A percentile compares a stretch with the other conserved stretches of the same genome.
Evolutionary conservation across 2,329 filamentous ascomycete genomes (phyloP).

Genomic region (Aspergillus tamarii): DNA sequence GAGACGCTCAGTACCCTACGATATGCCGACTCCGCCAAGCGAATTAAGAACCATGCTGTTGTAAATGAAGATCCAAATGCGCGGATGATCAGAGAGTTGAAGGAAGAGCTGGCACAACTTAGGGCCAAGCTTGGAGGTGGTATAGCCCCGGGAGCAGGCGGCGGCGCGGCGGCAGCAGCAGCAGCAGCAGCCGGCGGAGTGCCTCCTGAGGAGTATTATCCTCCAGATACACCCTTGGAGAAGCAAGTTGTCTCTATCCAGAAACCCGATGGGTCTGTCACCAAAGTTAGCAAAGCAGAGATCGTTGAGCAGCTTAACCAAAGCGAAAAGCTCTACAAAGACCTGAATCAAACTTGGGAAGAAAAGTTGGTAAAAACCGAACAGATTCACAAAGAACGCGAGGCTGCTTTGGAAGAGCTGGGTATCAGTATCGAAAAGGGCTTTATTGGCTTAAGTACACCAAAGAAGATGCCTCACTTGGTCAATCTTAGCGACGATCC

Average conservation of each 20-base stretch:
- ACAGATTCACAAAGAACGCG: constrained; percentile 95
- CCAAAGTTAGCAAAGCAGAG: constrained; percentile 97
- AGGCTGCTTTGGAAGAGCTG: constrained; percentile 90
- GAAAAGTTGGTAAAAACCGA: constrained; percentile 94
- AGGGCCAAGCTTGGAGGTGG: constrained; percentile 79
- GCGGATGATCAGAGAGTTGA: constrained; percentile 96
- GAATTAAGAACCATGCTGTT: constrained; percentile 99
- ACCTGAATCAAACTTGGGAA: constrained; percentile 99
- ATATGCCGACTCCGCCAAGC: constrained; percentile 96
- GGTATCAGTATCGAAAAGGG: constrained; percentile 99
- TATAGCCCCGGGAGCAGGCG: constrained; percentile 45
- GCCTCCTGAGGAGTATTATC: constrained; percentile 79
- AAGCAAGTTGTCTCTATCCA: constrained; percentile 97
- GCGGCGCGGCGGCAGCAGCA: constrained; percentile 47
- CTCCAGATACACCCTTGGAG: constrained; percentile 87
- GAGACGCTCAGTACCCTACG: constrained; percentile 94
- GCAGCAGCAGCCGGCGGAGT: constrained; percentile 50
- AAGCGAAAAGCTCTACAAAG: constrained; percentile 92
- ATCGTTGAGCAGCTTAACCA: constrained; percentile 96
- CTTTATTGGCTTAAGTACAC: constrained; percentile 90
- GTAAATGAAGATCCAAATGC: constrained; percentile 99
- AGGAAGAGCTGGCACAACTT: constrained; percentile 86
- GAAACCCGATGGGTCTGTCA: constrained; percentile 78
- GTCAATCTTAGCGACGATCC: constrained; percentile 97
- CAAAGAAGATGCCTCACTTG: constrained; percentile 98